phyloP scores from a whole-genome alignment of 2,329 filamentous ascomycete genomes.

The Blastomyces percursus region DNA sequence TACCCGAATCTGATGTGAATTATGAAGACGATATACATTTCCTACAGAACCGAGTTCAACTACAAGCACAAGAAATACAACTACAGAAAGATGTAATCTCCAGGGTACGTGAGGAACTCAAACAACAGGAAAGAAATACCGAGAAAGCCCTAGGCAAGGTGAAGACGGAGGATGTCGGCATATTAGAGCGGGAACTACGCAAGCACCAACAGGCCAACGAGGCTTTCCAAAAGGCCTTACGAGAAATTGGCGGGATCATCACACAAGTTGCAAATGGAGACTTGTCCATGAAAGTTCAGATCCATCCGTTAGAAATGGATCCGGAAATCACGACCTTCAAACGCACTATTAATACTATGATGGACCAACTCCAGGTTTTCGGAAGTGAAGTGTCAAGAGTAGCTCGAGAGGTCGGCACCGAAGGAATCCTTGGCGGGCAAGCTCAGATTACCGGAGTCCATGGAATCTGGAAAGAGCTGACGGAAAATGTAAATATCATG shows the following conservation, averaged over 20 bases:
- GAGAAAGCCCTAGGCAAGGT: constrained; percentile 71
- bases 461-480: constrained; percentile 95
- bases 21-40: constrained; percentile 76
- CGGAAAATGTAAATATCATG: constrained; percentile 80
- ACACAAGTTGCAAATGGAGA: constrained; percentile 93
- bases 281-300: constrained; percentile 90
- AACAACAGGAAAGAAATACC: constrained; percentile 75
- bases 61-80: constrained; percentile 84
- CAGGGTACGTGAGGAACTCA: constrained; percentile 72
- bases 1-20: constrained; percentile 43
- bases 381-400: constrained; percentile 92
- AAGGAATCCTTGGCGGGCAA: constrained; percentile 86
- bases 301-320: constrained; percentile 94
- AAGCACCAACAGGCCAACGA: constrained; percentile 98
- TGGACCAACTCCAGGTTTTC: constrained; percentile 94
- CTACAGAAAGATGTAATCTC: constrained; percentile 77
- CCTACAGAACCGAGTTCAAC: constrained; percentile 80
- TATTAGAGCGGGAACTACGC: constrained; percentile 82
- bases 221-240: constrained; percentile 92
- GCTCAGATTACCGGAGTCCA: constrained; percentile 88
- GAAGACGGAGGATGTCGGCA: constrained; percentile 76
- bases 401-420: constrained; percentile 89
- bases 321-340: constrained; percentile 97
- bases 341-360: constrained; percentile 97
- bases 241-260: constrained; percentile 95